phyloP scores from a whole-genome alignment of 2,329 filamentous ascomycete genomes.

The Dactylellina drechsleri region DNA sequence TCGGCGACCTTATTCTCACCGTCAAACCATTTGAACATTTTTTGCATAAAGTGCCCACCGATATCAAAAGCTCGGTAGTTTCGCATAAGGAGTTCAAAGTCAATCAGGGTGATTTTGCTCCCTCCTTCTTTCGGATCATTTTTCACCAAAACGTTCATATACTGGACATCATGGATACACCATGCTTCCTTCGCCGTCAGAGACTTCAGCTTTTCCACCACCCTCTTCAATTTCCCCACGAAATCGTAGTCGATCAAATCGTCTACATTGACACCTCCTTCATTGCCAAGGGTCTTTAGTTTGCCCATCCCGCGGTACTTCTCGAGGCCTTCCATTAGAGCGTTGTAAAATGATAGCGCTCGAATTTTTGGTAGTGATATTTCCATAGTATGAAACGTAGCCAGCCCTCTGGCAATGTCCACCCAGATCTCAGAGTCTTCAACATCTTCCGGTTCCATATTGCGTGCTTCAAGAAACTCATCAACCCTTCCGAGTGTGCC shows the following conservation, averaged over 20 bases:
- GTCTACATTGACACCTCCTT: conserved; percentile 56
- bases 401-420: conserved; percentile 53
- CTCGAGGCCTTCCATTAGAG: conserved; percentile 37
- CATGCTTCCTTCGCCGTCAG: conserved; percentile 55
- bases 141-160: conserved; percentile 57
- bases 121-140: conserved; percentile 51
- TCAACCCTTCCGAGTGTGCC: conserved; percentile 55
- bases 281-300: conserved; percentile 54
- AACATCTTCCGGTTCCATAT: conserved; percentile 56
- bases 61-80: conserved; percentile 57
- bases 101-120: conserved; percentile 56
- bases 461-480: conserved; percentile 56
- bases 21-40: conserved; percentile 58
- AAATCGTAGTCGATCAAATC: conserved; percentile 56
- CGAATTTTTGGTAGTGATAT: conserved; percentile 24
- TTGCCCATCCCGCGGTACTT: conserved; percentile 55
- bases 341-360: conserved; percentile 20
- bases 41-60: conserved; percentile 58
- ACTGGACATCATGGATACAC: conserved; percentile 58
- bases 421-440: conserved; percentile 55
- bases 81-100: conserved; percentile 57
- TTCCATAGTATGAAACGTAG: conserved; percentile 51
- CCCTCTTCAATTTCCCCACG: conserved; percentile 35
- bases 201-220: conserved; percentile 48
- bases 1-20: conserved; percentile 55